Base-by-base conservation (phyloP, 306 rosid genomes). In the Spatholobus suberectus region DNA sequence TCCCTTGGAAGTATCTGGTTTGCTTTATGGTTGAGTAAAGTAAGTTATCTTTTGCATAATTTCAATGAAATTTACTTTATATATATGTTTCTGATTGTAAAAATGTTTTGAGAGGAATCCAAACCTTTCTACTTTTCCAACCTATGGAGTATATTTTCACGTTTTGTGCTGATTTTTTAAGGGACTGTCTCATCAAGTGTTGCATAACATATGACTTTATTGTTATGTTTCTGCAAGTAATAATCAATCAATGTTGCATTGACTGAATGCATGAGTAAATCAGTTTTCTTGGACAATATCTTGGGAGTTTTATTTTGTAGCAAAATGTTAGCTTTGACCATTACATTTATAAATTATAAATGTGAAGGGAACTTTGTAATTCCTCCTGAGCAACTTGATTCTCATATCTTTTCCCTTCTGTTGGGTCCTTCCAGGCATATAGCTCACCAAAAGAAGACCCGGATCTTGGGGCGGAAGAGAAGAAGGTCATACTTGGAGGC, bases 1-100 rank as follows among this genome's bases (percentile, higher is more conserved):
- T 95, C 98, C 73, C 95, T 95, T 81, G 98, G 98, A 75, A 93
- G 97, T 83, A 88, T 95, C 87, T 95, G 98, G 98, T 93, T 93
- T 84, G 94, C 88, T 26, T 63, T 95, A 57, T 95, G 98, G 98
- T 85, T 89, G 79, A 88, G 70, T 46, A 95, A 93, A 57, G 98
- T 95, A 93, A 78, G 90, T 66, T 81, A 61, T 35, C 32, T 81
- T 70, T 83, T 47, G 8, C 21, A 38, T 78, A 75, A 18, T 70
- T 81, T 67, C 41, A 70, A n/a, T 44, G 44, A 54, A 72, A 80
- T 69, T 12, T 44, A 46, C 67, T 65, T 46, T 43, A 63, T 15
- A 10, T 62, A 18, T 65, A 26, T 79, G 68, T 72, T 77, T 70
- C 76, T n/a, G 47, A 24, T 67, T 18, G 35, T 17, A 27, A 73